phyloP scores from a whole-genome alignment of 495 filamentous ascomycete species.

The Aspergillus heteromorphus region DNA sequence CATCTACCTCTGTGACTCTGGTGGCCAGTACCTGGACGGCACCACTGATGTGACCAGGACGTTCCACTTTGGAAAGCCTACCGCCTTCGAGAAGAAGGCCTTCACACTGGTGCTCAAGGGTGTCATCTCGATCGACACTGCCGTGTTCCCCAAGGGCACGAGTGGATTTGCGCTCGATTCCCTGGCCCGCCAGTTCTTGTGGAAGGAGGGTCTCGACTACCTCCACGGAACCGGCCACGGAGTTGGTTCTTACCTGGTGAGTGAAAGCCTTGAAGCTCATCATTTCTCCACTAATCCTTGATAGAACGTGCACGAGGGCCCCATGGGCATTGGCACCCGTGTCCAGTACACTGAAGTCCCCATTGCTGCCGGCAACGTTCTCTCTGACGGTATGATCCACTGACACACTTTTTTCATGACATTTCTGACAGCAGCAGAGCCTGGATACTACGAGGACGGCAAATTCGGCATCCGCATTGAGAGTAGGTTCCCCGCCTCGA shows the following conservation, averaged over 20 bases:
- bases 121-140: slow-evolving; percentile 83
- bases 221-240: slow-evolving; percentile 97
- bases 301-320: slow-evolving; percentile 94
- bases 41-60: slow-evolving; percentile 97
- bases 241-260: slow-evolving; percentile 77
- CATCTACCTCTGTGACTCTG: slow-evolving; percentile 95
- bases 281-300: slow-evolving; percentile 12
- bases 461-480: slow-evolving; percentile 98
- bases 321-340: slow-evolving; percentile 91
- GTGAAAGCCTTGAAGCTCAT: background rate
- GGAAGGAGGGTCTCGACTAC: slow-evolving; percentile 90
- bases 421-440: slow-evolving; percentile 51
- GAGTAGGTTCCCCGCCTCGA: slow-evolving; percentile 47
- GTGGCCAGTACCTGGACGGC: slow-evolving; percentile 90
- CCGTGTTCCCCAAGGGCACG: slow-evolving; percentile 91
- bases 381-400: slow-evolving; percentile 62
- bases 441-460: slow-evolving; percentile 97
- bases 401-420: background rate
- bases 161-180: slow-evolving; percentile 88
- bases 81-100: slow-evolving; percentile 77
- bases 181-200: slow-evolving; percentile 85
- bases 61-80: slow-evolving; percentile 84
- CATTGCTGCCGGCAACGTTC: slow-evolving; percentile 83
- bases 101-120: slow-evolving; percentile 97
- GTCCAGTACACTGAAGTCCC: slow-evolving; percentile 89